Evolutionary conservation across 805 yeast genomes (phyloP).

Genomic region (Candida michaelii): DNA sequence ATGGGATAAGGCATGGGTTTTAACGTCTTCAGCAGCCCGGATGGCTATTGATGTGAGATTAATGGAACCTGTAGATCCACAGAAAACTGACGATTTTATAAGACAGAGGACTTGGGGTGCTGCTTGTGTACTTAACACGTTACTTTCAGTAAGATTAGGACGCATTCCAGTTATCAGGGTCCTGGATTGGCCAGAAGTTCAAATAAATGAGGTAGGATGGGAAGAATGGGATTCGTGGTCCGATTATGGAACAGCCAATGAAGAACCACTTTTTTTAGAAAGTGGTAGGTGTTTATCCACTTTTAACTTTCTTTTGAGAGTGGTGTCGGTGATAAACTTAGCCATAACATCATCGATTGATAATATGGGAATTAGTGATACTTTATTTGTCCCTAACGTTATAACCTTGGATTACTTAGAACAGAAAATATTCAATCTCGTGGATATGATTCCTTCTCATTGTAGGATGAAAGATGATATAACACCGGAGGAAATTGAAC

Average conservation of each 20-base stretch:
- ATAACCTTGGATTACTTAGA: background rate
- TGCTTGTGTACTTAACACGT: constrained; percentile 21
- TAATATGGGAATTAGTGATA: constrained; percentile 5
- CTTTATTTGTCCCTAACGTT: background rate
- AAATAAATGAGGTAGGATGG: constrained; percentile 23
- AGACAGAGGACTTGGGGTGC: constrained; percentile 27
- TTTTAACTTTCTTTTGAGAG: constrained; percentile 19
- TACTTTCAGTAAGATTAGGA: constrained; percentile 25
- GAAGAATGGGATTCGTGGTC: constrained; percentile 28
- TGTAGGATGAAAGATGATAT: background rate
- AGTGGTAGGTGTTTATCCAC: constrained; percentile 22
- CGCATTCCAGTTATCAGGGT: constrained; percentile 23
- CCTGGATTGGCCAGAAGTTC: constrained; percentile 24
- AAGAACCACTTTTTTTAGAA: constrained; percentile 13
- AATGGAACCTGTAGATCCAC: background rate
- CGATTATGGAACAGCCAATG: constrained; percentile 3
- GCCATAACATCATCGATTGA: constrained; percentile 24
- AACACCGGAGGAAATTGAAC: background rate
- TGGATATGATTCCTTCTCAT: background rate
- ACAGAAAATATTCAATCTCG: background rate
- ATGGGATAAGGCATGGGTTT: constrained; percentile 1
- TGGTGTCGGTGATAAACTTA: constrained; percentile 18
- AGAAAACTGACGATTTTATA: constrained; percentile 13
- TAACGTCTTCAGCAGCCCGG: constrained; percentile 1
- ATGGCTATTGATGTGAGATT: background rate